These are phyloP conservation scores for Pseudozyma flocculosa DNA, from an alignment of 1,284 basidiomycete genomes.

Conservation along the genomic window DNA sequence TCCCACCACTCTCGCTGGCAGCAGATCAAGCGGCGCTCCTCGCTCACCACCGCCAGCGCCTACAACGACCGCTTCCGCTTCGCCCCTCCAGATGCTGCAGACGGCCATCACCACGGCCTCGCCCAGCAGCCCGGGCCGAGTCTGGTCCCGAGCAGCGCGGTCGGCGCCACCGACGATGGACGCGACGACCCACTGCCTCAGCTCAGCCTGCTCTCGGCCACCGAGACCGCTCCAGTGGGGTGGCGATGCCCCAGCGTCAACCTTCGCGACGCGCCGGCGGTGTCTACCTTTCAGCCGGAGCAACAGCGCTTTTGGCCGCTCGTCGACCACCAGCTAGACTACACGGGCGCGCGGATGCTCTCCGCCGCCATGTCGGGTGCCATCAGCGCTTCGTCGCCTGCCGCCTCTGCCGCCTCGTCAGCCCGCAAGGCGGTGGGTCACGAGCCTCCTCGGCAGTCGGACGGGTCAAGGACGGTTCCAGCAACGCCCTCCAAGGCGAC, in stretches of 20 bases:
- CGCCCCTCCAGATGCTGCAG: no score
- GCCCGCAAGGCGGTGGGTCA: no score
- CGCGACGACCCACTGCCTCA: constrained; percentile 15
- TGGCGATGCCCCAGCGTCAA: constrained; percentile 5
- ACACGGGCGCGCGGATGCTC: constrained; percentile 30
- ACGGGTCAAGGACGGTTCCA: no score
- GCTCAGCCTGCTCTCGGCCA: constrained; percentile 33
- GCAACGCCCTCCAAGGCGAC: no score
- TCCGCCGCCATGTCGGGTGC: background rate
- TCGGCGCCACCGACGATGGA: background rate
- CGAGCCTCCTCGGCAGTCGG: no score
- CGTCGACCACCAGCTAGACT: constrained; percentile 26
- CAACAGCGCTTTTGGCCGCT: constrained; percentile 35
- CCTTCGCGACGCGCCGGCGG: constrained; percentile 6
- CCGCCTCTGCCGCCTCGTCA: no score
- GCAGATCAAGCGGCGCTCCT: background rate
- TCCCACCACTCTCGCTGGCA: background rate
- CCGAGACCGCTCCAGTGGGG: constrained; percentile 29
- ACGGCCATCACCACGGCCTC: background rate
- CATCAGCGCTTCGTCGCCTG: no score
- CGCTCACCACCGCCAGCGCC: background rate
- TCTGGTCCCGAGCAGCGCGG: no score
- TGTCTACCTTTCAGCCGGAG: constrained; percentile 13
- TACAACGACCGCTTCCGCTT: background rate
- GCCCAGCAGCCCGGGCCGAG: no score